Conservation (phyloP, 1,284 basidiomycete genomes). For the Malassezia equina region DNA sequence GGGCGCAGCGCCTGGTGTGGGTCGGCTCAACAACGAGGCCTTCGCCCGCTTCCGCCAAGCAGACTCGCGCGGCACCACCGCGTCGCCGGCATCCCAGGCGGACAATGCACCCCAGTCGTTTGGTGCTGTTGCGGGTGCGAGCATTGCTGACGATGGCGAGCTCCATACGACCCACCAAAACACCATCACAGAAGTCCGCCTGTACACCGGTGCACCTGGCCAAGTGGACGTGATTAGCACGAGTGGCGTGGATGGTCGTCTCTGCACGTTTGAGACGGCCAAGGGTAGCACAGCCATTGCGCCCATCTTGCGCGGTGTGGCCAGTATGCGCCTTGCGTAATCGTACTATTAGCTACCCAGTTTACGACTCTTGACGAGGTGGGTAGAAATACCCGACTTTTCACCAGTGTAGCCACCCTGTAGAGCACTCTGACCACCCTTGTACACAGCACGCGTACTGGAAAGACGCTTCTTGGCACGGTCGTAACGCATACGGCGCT, state of each 20-base stretch:
- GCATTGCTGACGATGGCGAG: constrained; percentile 59
- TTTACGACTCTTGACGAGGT: constrained; percentile 43
- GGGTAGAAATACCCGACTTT: constrained; percentile 40
- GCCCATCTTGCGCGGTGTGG: constrained; percentile 31
- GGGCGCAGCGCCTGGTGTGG: constrained; percentile 54
- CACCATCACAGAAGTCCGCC: constrained; percentile 67
- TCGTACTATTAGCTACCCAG: constrained; percentile 22
- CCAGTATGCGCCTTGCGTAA: constrained; percentile 26
- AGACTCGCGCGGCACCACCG: constrained; percentile 63
- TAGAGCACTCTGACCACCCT: constrained; percentile 40
- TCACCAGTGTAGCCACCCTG: constrained; percentile 45
- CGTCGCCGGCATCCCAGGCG: constrained; percentile 43
- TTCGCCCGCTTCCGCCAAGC: constrained; percentile 92
- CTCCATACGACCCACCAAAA: constrained; percentile 76
- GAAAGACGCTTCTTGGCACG: constrained; percentile 44
- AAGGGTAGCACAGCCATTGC: constrained; percentile 48
- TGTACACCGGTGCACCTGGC: constrained; percentile 47
- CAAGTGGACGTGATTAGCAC: constrained; percentile 71
- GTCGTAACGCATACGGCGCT: constrained; percentile 45
- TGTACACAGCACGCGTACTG: constrained; percentile 42
- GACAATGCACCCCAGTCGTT: constrained; percentile 57
- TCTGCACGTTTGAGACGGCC: constrained; percentile 80
- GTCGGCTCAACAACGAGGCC: constrained; percentile 81
- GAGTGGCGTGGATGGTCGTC: constrained; percentile 83
- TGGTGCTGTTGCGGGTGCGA: constrained; percentile 55